Base-by-base conservation (phyloP, 73 alveolate genomes). In the Breviolum minutum region DNA sequence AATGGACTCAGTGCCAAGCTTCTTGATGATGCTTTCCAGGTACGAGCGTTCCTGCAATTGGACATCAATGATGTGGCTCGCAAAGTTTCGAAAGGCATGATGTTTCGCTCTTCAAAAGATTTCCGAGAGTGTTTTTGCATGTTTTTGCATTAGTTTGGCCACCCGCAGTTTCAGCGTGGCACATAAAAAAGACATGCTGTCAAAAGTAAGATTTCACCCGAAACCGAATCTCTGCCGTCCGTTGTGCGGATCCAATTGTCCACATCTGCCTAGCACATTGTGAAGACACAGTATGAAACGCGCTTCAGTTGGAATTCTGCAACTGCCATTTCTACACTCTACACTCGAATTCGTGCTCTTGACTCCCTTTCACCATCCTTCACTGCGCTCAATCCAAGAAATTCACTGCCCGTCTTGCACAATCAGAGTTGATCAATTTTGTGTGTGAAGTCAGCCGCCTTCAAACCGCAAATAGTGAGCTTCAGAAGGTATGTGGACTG, bases 381-480 rank as follows among this genome's bases (percentile, higher is more conserved):
- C 54, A 40, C 54, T 40, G 54, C 54, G 54, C 54, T 40, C 54
- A 40, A 40, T 40, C 54, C 54, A 40, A 40, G 54, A 40, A 40
- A 40, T 40, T 40, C 54, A 40, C 54, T 40, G 54, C 54, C 3
- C 3, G 54, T 40, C 54, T 40, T 40, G 54, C 54, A 40, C 54
- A 40, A 68, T 14, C 77, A 6, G 17, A 22, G 77, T 68, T 68
- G 17, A 14, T 14, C 77, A 17, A 68, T 68, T 68, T 68, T 68
- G 77, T 68, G 77, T 68, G 77, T 68, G 77, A 68, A 22, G 77
- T 40, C 54, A 40, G 27, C 24, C 30, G 94, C 97, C 97, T 91
- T 91, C 97, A 91, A 54, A 77, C 97, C 97, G 32, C 89, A 91
- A 61, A 74, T 73, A 77, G 61, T 91, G 62, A 91, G 66, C 97